These are phyloP conservation scores for Pneumocystis canis DNA, from an alignment of 1,139 yeast species.

Conservation along the genomic window DNA sequence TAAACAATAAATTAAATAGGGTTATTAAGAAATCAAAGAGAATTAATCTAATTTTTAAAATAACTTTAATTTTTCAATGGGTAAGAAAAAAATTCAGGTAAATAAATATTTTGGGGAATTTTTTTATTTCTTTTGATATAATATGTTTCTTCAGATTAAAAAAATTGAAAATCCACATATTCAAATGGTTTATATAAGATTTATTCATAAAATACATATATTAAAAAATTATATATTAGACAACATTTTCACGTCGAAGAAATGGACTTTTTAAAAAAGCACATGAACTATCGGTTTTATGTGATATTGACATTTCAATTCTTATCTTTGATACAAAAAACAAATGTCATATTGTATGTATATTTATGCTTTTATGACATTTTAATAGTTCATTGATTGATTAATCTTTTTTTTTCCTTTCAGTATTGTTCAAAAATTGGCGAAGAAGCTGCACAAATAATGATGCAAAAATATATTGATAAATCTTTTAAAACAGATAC, in stretches of 20 bases:
- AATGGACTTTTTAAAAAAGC: constrained; percentile 14
- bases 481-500: constrained; percentile 12
- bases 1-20: background rate
- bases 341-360: constrained; percentile 12
- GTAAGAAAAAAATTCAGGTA: background rate
- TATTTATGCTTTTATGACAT: background rate
- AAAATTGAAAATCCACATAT: constrained; percentile 8
- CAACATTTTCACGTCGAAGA: constrained; percentile 13
- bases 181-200: constrained; percentile 3
- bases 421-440: background rate
- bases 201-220: background rate
- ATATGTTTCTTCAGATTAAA: constrained; percentile 4
- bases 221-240: constrained; percentile 1
- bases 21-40: background rate
- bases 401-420: background rate
- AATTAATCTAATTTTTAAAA: background rate
- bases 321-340: constrained; percentile 13
- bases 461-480: constrained; percentile 10
- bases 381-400: background rate
- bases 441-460: background rate
- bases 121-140: background rate
- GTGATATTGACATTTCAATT: constrained; percentile 12
- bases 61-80: background rate
- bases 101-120: background rate
- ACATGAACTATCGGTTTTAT: constrained; percentile 13